These are phyloP conservation scores for Lentinus polychrous DNA, from an alignment of 1,284 basidiomycete genomes.

Conservation along the genomic window DNA sequence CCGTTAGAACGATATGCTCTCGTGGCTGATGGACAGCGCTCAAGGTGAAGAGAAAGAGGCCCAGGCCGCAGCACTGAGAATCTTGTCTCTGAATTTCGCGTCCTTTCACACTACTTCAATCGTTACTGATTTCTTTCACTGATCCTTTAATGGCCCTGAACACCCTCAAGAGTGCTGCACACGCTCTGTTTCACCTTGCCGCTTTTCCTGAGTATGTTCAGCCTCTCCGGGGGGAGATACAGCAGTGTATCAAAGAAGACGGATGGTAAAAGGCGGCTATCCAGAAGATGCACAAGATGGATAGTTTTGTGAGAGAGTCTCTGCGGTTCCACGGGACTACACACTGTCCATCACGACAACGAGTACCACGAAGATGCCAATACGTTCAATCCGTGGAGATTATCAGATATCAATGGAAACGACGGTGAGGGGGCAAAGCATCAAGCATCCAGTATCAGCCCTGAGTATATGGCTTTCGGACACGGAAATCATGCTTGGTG, in stretches of 20 bases:
- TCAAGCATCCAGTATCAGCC: slow-evolving; percentile 25
- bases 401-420: slow-evolving; percentile 31
- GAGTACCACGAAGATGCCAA: slow-evolving; percentile 32
- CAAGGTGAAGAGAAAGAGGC: no score
- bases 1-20: neutral
- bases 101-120: neutral
- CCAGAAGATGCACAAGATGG: slow-evolving; percentile 39
- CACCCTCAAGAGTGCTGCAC: slow-evolving; percentile 27
- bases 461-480: slow-evolving; percentile 36
- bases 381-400: slow-evolving; percentile 40
- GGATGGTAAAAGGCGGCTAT: slow-evolving; percentile 41
- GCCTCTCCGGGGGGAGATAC: slow-evolving; percentile 40
- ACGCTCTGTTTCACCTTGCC: slow-evolving; percentile 36
- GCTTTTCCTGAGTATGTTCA: slow-evolving; percentile 32
- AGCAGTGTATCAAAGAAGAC: slow-evolving; percentile 26
- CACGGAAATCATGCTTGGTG: slow-evolving; percentile 39
- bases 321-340: slow-evolving; percentile 29
- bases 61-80: neutral
- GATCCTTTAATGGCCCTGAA: neutral
- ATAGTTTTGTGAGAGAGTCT: slow-evolving; percentile 47
- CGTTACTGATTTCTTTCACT: neutral
- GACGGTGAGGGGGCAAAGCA: slow-evolving; percentile 18
- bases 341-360: slow-evolving; percentile 34
- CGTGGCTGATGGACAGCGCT: slow-evolving; percentile 21
- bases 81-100: neutral